Conservation (phyloP, 306 rosid genomes). For the Arachis stenosperma region DNA sequence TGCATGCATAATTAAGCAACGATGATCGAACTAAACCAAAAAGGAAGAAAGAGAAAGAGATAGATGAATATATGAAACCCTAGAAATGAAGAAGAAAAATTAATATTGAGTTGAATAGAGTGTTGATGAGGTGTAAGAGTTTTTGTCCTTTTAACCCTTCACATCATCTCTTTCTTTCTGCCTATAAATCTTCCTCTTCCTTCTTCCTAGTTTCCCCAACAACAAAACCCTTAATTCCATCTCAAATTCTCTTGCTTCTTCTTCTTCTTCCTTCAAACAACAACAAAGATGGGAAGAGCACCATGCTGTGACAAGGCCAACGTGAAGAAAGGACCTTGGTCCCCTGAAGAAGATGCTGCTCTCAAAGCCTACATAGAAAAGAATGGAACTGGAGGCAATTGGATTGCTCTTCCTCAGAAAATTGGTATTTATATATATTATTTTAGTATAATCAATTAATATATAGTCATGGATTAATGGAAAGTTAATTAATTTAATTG, state of each 20-base stretch:
- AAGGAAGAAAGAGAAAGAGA: slow-evolving; percentile 41
- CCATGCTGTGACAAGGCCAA: slow-evolving; percentile 97
- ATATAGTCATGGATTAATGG: slow-evolving; percentile 31
- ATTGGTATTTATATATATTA: slow-evolving; percentile 54
- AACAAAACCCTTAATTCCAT: slow-evolving; percentile 32
- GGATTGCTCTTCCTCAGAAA: slow-evolving; percentile 99
- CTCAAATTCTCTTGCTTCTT: not conserved
- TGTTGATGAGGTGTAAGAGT: slow-evolving; percentile 57
- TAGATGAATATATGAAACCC: slow-evolving; percentile 51
- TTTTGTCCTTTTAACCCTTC: slow-evolving; percentile 64
- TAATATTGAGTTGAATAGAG: slow-evolving; percentile 42
- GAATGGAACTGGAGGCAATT: slow-evolving; percentile 91
- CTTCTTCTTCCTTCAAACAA: slow-evolving; percentile 20
- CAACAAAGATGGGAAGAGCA: slow-evolving; percentile 82
- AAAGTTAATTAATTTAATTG: not conserved
- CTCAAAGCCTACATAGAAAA: slow-evolving; percentile 87
- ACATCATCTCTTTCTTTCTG: slow-evolving; percentile 59
- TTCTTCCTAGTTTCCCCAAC: slow-evolving; percentile 55
- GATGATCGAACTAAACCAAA: slow-evolving; percentile 80
- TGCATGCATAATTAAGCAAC: slow-evolving; percentile 62
- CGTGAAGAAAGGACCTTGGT: slow-evolving; percentile 99
- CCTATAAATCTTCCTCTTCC: slow-evolving; percentile 75
- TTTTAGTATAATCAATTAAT: not conserved
- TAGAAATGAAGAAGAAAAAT: slow-evolving; percentile 30
- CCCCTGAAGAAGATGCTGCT: slow-evolving; percentile 89